Base-by-base conservation (phyloP, 129 eudicot genomes). In the Escallonia rubra region DNA sequence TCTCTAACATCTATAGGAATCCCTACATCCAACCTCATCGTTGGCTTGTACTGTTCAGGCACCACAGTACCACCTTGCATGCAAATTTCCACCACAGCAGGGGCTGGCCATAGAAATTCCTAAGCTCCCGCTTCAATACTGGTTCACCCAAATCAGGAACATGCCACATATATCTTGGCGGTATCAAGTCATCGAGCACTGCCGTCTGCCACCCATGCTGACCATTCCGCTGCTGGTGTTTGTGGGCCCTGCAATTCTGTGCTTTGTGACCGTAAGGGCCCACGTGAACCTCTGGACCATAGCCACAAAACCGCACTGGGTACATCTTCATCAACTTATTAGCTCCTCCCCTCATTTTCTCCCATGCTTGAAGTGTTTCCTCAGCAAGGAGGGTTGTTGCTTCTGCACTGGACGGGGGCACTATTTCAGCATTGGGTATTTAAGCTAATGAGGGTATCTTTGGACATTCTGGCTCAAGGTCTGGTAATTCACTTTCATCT, bases 151-250 rank as follows among this genome's bases (percentile, higher is more conserved):
- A 52, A 74, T 94, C 81, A 39, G 99, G 97, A 14, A 94, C 88
- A 76, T 94, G 99, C 99, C 99, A 94, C 74, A 89, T 97, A 48
- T 80, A 94, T 74, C 86, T 79, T 44, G 99, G 97, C 0, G 97
- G 99, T 74, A 94, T 89, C 68, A 94, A 67, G 74, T 94, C 97
- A 72, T 94, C 83, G 45, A 94, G 80, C 56, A 94, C 84, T 1
- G 99, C 93, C 7, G 90, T 64, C 85, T 94, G 99, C 99, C 99
- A 94, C 44, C 99, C 99, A 10, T 94, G 99, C 62, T 94, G 99
- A 72, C 99, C 99, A 39, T 94, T 94, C 13, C 99, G 63, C 78
- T 94, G 99, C 80, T 94, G 99, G 79, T 94, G 99, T 89, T 94
- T 89, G 66, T 79, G 86, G 51, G 97, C 97, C 72, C 99, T 96